Evolutionary conservation across 768 basidiomycete species (phyloP), one percentile per base, ranked within the genome.

Genomic region (Russula ochroleuca): DNA sequence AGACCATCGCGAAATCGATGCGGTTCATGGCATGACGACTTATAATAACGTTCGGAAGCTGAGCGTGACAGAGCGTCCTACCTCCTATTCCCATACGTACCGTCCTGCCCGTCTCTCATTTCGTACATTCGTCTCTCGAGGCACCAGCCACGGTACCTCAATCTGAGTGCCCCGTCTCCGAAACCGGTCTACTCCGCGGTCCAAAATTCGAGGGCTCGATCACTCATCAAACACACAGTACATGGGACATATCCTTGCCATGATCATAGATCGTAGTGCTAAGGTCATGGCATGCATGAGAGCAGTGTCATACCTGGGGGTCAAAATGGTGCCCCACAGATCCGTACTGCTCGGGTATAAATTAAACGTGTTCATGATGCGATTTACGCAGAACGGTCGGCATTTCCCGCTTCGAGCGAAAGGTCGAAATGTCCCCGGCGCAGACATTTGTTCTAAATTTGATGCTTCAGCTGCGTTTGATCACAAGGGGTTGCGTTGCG

Each of bases 281-380:
- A 15, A 17, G 35, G 45, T 33, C 15, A 17, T n/a, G n/a, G n/a
- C n/a, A n/a, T 47, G 19, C 1, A 28, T 37, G 28, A 33, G 37
- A 21, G 28, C 33, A 21, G 28, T 35, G n/a, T 38, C 57, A n/a
- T 33, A 17, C 14, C 49, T 13, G 25, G 48, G 41, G 43, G 43
- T 45, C 43, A 21, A 21, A 45, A n/a, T 17, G 9, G 43, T n/a
- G n/a, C 43, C 38, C n/a, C 43, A 64, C 55, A 50, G 59, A 60
- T 56, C 48, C 52, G 23, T 54, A 28, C 14, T 41, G 41, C 58
- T 54, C 63, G 50, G 23, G 25, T 62, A 55, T n/a, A 43, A 53
- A 64, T 59, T 57, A 59, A 59, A 64, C 51, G 59, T 64, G 53
- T 64, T 56, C 59, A 38, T 61, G 63, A 64, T 60, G 63, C 59